phyloP scores from a whole-genome alignment of 768 basidiomycete species.

The Leccinum subgranulosum region DNA sequence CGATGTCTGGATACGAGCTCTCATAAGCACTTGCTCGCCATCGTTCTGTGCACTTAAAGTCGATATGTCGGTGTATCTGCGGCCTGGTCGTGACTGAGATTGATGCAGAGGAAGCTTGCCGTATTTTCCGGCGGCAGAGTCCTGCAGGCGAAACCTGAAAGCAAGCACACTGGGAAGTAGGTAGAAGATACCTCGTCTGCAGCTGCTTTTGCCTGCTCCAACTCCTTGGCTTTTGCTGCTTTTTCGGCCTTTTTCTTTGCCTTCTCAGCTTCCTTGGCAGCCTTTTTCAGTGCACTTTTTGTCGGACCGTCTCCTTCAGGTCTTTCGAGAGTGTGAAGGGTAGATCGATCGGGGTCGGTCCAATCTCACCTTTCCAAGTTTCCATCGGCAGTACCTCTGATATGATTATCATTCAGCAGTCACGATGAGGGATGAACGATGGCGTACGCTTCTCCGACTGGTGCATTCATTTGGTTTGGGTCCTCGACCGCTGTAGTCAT shows the following conservation, averaged over 20 bases:
- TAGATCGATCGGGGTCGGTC: not conserved
- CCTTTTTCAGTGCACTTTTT: slow-evolving; percentile 90
- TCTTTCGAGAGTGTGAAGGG: slow-evolving; percentile 12
- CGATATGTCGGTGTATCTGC: slow-evolving; percentile 60
- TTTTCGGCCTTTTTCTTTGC: slow-evolving; percentile 86
- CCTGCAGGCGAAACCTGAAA: slow-evolving; percentile 41
- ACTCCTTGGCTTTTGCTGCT: slow-evolving; percentile 73
- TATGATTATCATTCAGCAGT: not conserved
- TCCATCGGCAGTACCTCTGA: slow-evolving; percentile 11
- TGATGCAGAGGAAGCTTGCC: slow-evolving; percentile 88
- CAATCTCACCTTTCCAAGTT: slow-evolving; percentile 10
- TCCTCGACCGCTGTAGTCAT: slow-evolving; percentile 14
- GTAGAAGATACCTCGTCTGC: slow-evolving; percentile 44
- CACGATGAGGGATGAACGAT: not conserved
- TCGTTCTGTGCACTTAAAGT: slow-evolving; percentile 58
- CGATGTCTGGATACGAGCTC: slow-evolving; percentile 88
- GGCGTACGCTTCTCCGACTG: slow-evolving; percentile 6
- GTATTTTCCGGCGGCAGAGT: slow-evolving; percentile 76
- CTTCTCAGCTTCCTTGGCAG: slow-evolving; percentile 87
- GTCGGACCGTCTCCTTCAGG: slow-evolving; percentile 51
- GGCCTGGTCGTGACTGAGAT: slow-evolving; percentile 72
- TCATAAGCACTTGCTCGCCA: slow-evolving; percentile 75
- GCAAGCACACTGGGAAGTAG: slow-evolving; percentile 33
- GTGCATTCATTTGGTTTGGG: not conserved
- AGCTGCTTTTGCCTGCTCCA: slow-evolving; percentile 67